Conservation (phyloP, 2,329 filamentous ascomycete genomes). For the Sodiomyces alkalinus region DNA sequence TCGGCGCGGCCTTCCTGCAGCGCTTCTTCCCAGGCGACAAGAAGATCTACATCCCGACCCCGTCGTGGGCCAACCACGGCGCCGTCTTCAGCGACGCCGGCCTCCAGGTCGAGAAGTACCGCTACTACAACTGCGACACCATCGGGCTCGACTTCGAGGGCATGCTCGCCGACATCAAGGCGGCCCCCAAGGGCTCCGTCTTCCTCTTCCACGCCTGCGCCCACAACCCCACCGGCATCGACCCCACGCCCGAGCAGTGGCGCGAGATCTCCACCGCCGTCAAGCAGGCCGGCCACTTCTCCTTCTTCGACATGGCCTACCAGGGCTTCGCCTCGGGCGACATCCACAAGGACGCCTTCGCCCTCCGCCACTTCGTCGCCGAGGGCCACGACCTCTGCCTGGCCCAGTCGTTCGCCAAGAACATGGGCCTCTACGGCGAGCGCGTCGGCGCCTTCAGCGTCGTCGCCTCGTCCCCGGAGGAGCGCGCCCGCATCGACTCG, state of each 20-base stretch:
- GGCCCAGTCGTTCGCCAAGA: constrained; percentile 95
- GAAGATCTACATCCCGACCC: constrained; percentile 91
- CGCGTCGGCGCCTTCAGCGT: constrained; percentile 95
- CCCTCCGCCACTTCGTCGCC: constrained; percentile 83
- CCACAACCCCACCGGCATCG: constrained; percentile 94
- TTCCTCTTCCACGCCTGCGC: constrained; percentile 94
- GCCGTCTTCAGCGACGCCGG: constrained; percentile 92
- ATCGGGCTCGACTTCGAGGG: constrained; percentile 97
- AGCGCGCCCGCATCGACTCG: constrained; percentile 91
- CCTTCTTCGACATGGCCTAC: constrained; percentile 99
- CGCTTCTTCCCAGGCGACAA: constrained; percentile 85
- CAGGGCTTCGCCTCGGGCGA: constrained; percentile 93
- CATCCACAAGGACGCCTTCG: constrained; percentile 85
- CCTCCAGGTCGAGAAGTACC: constrained; percentile 84
- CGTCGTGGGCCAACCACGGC: constrained; percentile 96
- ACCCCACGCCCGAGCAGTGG: constrained; percentile 88
- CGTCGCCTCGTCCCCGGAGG: constrained; percentile 68
- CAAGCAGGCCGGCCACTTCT: constrained; percentile 75
- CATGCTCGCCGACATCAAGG: constrained; percentile 79
- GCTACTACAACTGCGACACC: constrained; percentile 98
- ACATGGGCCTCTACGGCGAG: constrained; percentile 99
- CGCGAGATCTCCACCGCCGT: constrained; percentile 74
- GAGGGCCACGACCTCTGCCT: constrained; percentile 81
- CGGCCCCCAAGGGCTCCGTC: constrained; percentile 70
- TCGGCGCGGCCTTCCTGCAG: constrained; percentile 84